These are phyloP conservation scores for Trichoderma breve DNA, from an alignment of 2,329 filamentous ascomycete genomes.

Conservation along the genomic window DNA sequence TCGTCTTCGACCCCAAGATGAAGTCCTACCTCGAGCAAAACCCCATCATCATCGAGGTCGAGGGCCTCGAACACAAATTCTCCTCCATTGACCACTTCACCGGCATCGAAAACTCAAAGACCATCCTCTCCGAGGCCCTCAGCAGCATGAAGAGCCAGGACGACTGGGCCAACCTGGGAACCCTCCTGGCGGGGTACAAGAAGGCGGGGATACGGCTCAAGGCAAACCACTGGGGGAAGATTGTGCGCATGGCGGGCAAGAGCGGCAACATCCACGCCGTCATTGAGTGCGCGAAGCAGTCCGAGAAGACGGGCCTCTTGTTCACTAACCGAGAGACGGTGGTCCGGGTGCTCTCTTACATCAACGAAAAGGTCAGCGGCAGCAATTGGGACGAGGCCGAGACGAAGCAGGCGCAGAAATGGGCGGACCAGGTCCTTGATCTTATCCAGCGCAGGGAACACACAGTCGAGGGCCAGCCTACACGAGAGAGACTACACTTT, in stretches of 20 bases:
- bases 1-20: conserved; percentile 49
- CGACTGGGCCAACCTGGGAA: conserved; percentile 54
- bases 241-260: conserved; percentile 42
- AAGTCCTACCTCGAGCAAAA: conserved; percentile 51
- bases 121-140: conserved; percentile 40
- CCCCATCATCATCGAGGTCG: conserved; percentile 58
- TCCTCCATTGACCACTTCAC: conserved; percentile 43
- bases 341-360: conserved; percentile 27
- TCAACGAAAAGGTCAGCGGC: conserved; percentile 41
- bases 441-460: conserved; percentile 47
- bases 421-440: conserved; percentile 49
- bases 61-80: conserved; percentile 55
- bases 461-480: conserved; percentile 23
- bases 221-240: conserved; percentile 35
- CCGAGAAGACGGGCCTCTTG: conserved; percentile 45
- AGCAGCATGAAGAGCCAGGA: conserved; percentile 45
- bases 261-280: conserved; percentile 45
- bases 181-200: conserved; percentile 50
- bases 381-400: conserved; percentile 35
- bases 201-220: conserved; percentile 42
- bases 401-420: conserved; percentile 44
- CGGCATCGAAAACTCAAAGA: conserved; percentile 44
- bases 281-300: conserved; percentile 50
- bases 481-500: conserved; percentile 26
- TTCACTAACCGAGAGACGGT: conserved; percentile 44